Evolutionary conservation across 306 rosid genomes (phyloP).

Genomic region (Vigna reflexopilosa): DNA sequence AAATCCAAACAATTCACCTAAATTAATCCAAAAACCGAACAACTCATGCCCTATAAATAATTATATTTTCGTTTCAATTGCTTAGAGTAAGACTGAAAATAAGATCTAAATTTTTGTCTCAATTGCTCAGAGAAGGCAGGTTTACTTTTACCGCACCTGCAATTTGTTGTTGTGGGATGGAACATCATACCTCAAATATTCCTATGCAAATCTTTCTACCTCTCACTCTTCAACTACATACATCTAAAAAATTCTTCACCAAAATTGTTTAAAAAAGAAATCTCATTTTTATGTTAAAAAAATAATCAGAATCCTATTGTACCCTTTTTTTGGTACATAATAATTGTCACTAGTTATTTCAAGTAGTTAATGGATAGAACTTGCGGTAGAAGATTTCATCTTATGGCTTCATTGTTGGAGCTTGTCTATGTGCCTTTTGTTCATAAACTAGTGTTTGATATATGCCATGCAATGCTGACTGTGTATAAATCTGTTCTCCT

Average conservation of each 20-base stretch:
- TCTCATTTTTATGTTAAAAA: background rate
- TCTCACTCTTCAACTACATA: background rate
- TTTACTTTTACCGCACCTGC: too few relatives aligned
- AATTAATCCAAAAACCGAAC: too few relatives aligned
- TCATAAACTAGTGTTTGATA: constrained; percentile 18
- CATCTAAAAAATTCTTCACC: background rate
- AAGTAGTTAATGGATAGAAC: background rate
- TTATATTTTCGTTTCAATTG: too few relatives aligned
- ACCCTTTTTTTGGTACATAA: background rate
- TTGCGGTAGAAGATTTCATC: too few relatives aligned
- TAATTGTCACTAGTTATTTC: background rate
- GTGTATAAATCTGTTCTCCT: constrained; percentile 4
- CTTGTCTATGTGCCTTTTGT: background rate
- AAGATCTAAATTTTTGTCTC: too few relatives aligned
- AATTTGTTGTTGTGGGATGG: too few relatives aligned
- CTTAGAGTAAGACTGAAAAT: too few relatives aligned
- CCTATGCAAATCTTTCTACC: background rate
- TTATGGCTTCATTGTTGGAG: background rate
- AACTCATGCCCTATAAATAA: too few relatives aligned
- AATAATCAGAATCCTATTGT: background rate
- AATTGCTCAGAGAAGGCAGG: too few relatives aligned
- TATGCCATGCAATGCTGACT: constrained; percentile 8
- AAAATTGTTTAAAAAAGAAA: background rate
- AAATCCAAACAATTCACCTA: too few relatives aligned
- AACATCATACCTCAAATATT: too few relatives aligned